Evolutionary conservation across 2,329 filamentous ascomycete genomes (phyloP), one percentile per base, ranked within the genome.

Genomic region (Fusarium sterilihyphosum): DNA sequence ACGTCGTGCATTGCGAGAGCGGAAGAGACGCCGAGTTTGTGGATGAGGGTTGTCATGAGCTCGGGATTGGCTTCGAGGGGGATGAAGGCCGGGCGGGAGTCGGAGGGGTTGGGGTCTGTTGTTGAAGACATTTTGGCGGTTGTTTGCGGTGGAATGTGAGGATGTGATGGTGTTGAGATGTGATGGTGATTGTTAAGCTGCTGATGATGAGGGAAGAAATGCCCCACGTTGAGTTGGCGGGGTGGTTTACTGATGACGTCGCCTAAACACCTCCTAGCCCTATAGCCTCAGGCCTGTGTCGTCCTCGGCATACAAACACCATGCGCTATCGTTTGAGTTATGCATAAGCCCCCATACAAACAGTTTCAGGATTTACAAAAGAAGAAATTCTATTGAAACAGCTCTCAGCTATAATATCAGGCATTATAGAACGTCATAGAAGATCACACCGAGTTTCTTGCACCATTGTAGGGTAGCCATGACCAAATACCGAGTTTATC

Each of bases 1-100:
- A 98, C 94, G 84, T 98, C 96, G 86, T 97, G 92, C 84, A 98
- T 92, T 78, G 90, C 88, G 52, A 98, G 88, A 33, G 88, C 86
- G n/a, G 85, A 80, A n/a, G 93, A 93, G 64, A 98, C 90, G 73
- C 96, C 96, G 33, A 98, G 93, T 77, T 91, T 91, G 85, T 93
- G 93, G 56, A 97, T 89, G 41, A 98, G 92, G 49, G 88, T 85
- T 61, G 92, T 95, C 92, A 98, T 96, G 38, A 98, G 91, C 84
- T 94, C 91, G 1, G 96, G 95, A 85, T 98, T 98, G 77, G 90
- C 90, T 79, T 92, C 90, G 81, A 90, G 88, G 29, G 88, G 88
- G 77, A 91, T 86, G 83, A 91, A 91, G 78, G 88, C 84, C 13
- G 83, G 83, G 2, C 83, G 80, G 61, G 78, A 74, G 41, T 79